These are phyloP conservation scores for Phytopythium montanum DNA, from an alignment of 352 stramenopile genomes.

Conservation along the genomic window DNA sequence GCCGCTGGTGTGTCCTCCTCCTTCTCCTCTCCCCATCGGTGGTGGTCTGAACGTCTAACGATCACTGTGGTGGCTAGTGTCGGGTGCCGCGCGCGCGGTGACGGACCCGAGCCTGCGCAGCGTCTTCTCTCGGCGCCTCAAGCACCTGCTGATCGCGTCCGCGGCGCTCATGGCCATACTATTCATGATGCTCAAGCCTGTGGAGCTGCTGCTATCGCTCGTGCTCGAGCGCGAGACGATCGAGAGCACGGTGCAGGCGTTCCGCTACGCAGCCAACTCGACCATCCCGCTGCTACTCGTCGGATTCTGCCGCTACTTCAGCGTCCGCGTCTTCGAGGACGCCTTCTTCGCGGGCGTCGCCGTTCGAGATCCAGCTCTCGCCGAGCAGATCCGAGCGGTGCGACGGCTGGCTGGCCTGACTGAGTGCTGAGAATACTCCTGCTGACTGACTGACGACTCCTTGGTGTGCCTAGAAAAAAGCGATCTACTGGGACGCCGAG, in stretches of 20 bases:
- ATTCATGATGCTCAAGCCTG: constrained; percentile 43
- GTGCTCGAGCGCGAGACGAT: constrained; percentile 35
- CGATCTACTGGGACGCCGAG: constrained; percentile 74
- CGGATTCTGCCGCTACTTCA: constrained; percentile 48
- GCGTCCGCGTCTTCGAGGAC: constrained; percentile 61
- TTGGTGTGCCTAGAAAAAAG: constrained; percentile 30
- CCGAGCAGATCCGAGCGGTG: constrained; percentile 38
- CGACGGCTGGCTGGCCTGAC: no score
- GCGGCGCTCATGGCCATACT: constrained; percentile 48
- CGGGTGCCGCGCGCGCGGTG: constrained; percentile 31
- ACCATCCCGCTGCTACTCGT: constrained; percentile 59
- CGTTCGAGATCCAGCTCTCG: constrained; percentile 34
- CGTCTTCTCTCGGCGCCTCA: constrained; percentile 49
- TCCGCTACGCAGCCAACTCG: constrained; percentile 44
- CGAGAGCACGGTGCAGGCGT: constrained; percentile 42
- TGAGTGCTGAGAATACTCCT: no score
- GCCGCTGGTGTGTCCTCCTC: constrained; percentile 18
- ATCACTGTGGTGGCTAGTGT: constrained; percentile 8
- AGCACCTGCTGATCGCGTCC: constrained; percentile 45
- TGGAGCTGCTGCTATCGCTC: constrained; percentile 53
- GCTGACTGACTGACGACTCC: neutral
- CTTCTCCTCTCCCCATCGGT: neutral
- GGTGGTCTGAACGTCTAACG: neutral
- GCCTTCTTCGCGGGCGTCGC: constrained; percentile 65
- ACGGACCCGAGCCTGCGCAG: constrained; percentile 35